Evolutionary conservation across 2,329 filamentous ascomycete genomes (phyloP).

Genomic region (Corniculantispora saksenae): DNA sequence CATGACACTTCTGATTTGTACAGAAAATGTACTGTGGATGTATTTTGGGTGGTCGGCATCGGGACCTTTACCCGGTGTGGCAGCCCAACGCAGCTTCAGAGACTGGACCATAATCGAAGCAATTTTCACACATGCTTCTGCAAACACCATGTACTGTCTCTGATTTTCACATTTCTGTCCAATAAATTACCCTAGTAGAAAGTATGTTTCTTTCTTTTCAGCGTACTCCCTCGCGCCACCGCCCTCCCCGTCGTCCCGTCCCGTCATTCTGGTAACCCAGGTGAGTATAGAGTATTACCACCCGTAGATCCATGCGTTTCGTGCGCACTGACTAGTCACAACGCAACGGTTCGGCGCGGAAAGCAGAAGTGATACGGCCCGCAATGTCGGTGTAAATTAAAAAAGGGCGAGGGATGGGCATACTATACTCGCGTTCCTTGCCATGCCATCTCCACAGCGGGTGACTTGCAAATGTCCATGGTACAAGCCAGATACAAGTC

Average conservation of each 20-base stretch:
- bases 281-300: background rate
- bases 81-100: background rate
- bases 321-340: background rate
- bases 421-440: background rate
- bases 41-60: background rate
- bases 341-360: background rate
- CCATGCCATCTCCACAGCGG: background rate
- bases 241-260: background rate
- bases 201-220: conserved; percentile 1
- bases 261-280: conserved; percentile 17
- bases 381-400: background rate
- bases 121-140: background rate
- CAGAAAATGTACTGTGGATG: background rate
- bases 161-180: too few species aligned
- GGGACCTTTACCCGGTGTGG: conserved; percentile 10
- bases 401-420: background rate
- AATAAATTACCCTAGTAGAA: too few species aligned
- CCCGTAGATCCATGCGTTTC: background rate
- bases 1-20: conserved; percentile 7
- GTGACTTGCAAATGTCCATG: background rate
- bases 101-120: background rate
- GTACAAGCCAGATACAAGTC: background rate
- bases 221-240: background rate
- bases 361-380: background rate
- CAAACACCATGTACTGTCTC: background rate